Conservation (phyloP, 768 basidiomycete genomes). For the Pholiota molesta region DNA sequence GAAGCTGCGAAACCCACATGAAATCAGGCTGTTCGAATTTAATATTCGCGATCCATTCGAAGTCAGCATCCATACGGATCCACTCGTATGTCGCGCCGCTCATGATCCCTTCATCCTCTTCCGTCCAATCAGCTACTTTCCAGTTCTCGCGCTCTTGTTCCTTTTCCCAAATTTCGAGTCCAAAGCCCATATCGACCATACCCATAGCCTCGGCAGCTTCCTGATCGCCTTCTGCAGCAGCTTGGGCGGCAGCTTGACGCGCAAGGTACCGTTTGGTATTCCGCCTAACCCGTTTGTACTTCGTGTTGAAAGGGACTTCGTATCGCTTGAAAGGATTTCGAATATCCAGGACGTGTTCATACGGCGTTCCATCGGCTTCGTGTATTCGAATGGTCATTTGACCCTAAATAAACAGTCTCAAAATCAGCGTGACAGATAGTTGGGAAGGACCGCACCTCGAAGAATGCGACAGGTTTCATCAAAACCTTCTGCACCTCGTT, state of each 20-base stretch:
- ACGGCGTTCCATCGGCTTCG: constrained; percentile 98
- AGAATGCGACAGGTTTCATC: constrained; percentile 84
- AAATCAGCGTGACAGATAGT: background rate
- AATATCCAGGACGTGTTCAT: constrained; percentile 96
- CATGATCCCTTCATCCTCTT: constrained; percentile 93
- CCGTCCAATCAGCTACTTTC: constrained; percentile 98
- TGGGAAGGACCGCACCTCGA: constrained; percentile 62
- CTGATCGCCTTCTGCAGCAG: constrained; percentile 88
- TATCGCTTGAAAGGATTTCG: constrained; percentile 87
- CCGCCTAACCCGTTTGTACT: constrained; percentile 94
- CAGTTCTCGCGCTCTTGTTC: constrained; percentile 90
- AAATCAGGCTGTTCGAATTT: constrained; percentile 96
- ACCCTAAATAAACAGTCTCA: constrained; percentile 52
- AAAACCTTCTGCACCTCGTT: constrained; percentile 66
- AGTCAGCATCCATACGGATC: constrained; percentile 99
- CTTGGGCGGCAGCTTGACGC: constrained; percentile 89
- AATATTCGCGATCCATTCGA: constrained; percentile 96
- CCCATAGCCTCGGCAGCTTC: constrained; percentile 94
- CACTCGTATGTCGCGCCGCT: constrained; percentile 97
- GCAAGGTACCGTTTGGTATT: constrained; percentile 97
- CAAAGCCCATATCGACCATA: constrained; percentile 93
- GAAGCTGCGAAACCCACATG: constrained; percentile 97
- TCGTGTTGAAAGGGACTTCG: constrained; percentile 98
- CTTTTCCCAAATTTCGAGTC: constrained; percentile 94
- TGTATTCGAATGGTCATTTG: constrained; percentile 99